phyloP scores from a whole-genome alignment of 768 basidiomycete genomes.

The Termitomyces sp. region DNA sequence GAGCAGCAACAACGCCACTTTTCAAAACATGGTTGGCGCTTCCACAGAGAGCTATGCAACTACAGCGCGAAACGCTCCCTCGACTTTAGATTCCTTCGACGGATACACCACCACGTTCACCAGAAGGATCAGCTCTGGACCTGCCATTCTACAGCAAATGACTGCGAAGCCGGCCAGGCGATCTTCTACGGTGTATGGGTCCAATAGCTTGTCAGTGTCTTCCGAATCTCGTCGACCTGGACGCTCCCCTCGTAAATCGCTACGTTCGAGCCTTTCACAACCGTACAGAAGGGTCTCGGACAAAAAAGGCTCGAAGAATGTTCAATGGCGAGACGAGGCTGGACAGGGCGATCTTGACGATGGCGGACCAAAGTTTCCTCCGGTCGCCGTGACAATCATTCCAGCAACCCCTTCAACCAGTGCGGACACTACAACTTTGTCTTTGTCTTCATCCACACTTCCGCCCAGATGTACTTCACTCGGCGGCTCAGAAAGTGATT shows the following conservation, averaged over 20 bases:
- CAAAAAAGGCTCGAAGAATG: conserved; percentile 64
- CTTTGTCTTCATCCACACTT: conserved; percentile 25
- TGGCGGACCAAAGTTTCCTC: conserved; percentile 33
- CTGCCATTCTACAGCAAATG: conserved; percentile 35
- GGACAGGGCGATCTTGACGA: conserved; percentile 83
- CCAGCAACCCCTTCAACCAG: conserved; percentile 38
- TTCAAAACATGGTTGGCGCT: conserved; percentile 64
- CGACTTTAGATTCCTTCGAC: conserved; percentile 45
- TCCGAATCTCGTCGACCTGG: conserved; percentile 51
- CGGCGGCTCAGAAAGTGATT: conserved; percentile 77
- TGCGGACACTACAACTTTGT: conserved; percentile 17
- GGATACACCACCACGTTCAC: conserved; percentile 48
- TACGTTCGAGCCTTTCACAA: conserved; percentile 62
- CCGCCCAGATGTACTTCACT: conserved; percentile 43
- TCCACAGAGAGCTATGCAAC: conserved; percentile 58
- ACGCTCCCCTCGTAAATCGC: conserved; percentile 68
- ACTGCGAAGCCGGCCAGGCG: conserved; percentile 28
- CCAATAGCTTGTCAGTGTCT: conserved; percentile 35
- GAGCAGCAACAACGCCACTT: conserved; percentile 66
- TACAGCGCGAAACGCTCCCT: conserved; percentile 26
- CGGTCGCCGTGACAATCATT: conserved; percentile 35
- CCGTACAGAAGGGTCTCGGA: conserved; percentile 64
- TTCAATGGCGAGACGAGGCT: conserved; percentile 86
- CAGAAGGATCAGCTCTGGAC: conserved; percentile 48
- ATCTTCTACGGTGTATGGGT: conserved; percentile 32